These are phyloP conservation scores for Fusarium sp. DNA, from an alignment of 2,329 filamentous ascomycete genomes.

Conservation along the genomic window DNA sequence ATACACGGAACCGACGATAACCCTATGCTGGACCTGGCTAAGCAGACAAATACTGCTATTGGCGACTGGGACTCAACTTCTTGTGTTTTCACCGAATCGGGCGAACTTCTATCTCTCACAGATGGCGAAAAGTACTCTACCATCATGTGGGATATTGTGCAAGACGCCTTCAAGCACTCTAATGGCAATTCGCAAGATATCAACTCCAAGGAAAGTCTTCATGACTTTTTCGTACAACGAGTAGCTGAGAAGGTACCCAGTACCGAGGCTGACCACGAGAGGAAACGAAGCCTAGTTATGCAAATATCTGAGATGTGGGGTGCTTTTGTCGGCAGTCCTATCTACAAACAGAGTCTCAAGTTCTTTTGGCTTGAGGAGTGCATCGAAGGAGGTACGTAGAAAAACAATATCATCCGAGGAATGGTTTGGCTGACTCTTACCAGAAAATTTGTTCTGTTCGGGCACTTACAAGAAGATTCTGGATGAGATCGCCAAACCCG, in stretches of 20 bases:
- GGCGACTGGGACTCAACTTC: slow-evolving; percentile 65
- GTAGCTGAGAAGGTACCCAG: slow-evolving; percentile 62
- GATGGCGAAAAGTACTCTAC: slow-evolving; percentile 63
- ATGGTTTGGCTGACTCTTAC: slow-evolving; percentile 5
- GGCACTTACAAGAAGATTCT: slow-evolving; percentile 71
- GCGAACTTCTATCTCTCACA: slow-evolving; percentile 60
- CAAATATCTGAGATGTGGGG: slow-evolving; percentile 76
- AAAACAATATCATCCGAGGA: background rate
- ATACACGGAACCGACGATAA: slow-evolving; percentile 81
- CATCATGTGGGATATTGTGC: slow-evolving; percentile 76
- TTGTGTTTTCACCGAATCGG: slow-evolving; percentile 68
- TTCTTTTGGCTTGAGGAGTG: slow-evolving; percentile 85
- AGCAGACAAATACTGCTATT: slow-evolving; percentile 66
- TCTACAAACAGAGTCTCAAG: slow-evolving; percentile 75
- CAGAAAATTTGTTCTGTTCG: slow-evolving; percentile 71
- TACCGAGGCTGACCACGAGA: slow-evolving; percentile 55
- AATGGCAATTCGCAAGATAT: slow-evolving; percentile 67
- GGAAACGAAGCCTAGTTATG: slow-evolving; percentile 59
- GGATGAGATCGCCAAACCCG: slow-evolving; percentile 69
- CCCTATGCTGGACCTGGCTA: slow-evolving; percentile 75
- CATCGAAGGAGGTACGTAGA: slow-evolving; percentile 72
- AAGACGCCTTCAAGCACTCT: slow-evolving; percentile 75
- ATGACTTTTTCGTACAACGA: slow-evolving; percentile 65
- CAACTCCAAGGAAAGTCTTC: slow-evolving; percentile 60
- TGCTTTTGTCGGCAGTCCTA: slow-evolving; percentile 75